Conservation (phyloP, 305 asterid genomes). For the Andrographis paniculata region DNA sequence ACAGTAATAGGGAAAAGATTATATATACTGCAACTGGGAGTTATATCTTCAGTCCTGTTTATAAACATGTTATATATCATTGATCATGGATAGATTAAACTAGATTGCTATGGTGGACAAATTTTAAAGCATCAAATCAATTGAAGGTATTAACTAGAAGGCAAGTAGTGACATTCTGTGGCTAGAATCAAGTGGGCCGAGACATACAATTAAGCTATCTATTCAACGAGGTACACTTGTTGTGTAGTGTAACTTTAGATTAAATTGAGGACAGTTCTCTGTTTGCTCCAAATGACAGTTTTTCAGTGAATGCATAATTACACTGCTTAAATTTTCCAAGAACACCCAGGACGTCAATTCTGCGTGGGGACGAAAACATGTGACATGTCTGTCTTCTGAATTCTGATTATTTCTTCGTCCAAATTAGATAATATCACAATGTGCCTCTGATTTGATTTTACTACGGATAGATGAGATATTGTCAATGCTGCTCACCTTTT, state of each 20-base stretch:
- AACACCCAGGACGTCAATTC: no score
- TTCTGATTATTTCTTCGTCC: no score
- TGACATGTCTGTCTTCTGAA: no score
- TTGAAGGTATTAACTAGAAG: slow-evolving; percentile 4
- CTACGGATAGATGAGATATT: not conserved
- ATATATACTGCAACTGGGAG: not conserved
- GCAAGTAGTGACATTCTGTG: not conserved
- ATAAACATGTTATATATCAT: not conserved
- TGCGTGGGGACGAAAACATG: no score
- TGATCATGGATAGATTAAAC: not conserved
- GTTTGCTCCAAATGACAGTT: no score
- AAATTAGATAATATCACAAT: not conserved
- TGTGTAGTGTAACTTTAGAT: no score
- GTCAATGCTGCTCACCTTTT: slow-evolving; percentile 9
- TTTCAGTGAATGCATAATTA: no score
- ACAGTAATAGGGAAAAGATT: not conserved
- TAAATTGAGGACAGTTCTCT: no score
- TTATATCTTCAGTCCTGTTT: not conserved
- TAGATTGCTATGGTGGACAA: not conserved
- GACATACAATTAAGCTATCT: no score
- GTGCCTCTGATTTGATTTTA: slow-evolving; percentile 1
- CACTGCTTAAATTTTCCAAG: no score
- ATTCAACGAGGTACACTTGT: no score
- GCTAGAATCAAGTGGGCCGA: no score
- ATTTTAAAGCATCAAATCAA: not conserved